Percentiles rank a stretch among this genome's conserved stretches.
Conservation (phyloP, 1,284 basidiomycete species). For the Rhodotorula sp. region DNA sequence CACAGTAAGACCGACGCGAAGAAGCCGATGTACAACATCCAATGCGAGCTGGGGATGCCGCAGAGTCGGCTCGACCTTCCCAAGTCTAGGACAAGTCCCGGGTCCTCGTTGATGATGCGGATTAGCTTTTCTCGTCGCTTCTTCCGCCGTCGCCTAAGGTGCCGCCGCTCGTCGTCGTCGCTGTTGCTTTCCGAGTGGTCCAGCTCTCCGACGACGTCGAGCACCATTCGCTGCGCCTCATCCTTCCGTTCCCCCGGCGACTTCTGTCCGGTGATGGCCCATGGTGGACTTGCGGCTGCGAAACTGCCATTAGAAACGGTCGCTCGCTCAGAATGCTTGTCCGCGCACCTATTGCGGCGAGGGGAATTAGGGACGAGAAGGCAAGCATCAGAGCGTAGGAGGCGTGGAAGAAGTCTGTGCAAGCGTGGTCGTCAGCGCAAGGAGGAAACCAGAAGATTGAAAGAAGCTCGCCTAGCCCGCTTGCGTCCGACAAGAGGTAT, state of each 20-base stretch:
- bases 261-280: conserved; percentile 30
- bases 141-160: background rate
- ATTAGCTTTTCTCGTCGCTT: background rate
- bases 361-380: conserved; percentile 58
- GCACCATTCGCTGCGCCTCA: conserved; percentile 4
- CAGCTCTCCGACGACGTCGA: conserved; percentile 7
- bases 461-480: background rate
- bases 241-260: conserved; percentile 13
- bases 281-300: conserved; percentile 22
- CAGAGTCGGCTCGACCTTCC: background rate
- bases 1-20: conserved; percentile 10
- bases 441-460: too few species aligned
- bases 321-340: background rate
- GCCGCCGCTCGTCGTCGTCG: background rate
- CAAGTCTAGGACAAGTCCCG: conserved; percentile 13
- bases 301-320: background rate
- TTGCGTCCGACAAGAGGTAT: conserved; percentile 9
- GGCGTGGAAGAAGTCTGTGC: conserved; percentile 57
- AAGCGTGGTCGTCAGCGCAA: background rate
- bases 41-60: conserved; percentile 10
- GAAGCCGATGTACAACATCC: conserved; percentile 14
- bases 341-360: conserved; percentile 3
- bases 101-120: conserved; percentile 10
- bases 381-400: conserved; percentile 61
- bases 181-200: conserved; percentile 1